A percentile compares a stretch with the other conserved stretches of the same genome.
These are phyloP conservation scores for Medicago lupulina DNA, from an alignment of 306 rosid species.

Conservation along the genomic window DNA sequence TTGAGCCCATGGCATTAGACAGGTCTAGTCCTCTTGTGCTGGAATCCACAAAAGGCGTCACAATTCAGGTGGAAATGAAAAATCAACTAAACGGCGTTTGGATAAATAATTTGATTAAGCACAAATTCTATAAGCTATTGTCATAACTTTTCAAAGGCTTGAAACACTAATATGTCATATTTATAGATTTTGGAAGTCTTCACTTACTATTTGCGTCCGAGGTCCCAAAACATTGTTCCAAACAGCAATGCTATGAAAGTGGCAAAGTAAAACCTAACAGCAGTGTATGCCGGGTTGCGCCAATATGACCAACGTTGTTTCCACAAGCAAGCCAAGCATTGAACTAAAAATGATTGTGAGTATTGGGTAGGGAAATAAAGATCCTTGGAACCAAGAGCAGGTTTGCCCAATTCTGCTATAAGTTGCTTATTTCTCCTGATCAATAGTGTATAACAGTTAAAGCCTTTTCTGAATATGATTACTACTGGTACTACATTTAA, in stretches of 20 bases:
- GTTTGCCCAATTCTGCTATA: constrained; percentile 62
- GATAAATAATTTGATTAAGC: no score
- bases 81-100: no score
- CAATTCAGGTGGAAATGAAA: neutral
- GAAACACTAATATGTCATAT: no score
- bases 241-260: constrained; percentile 44
- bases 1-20: constrained; percentile 58
- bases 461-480: neutral
- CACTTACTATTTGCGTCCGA: constrained; percentile 52
- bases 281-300: constrained; percentile 42
- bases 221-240: constrained; percentile 42
- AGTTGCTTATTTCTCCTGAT: constrained; percentile 79
- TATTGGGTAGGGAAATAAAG: constrained; percentile 58
- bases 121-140: neutral
- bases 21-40: constrained; percentile 45
- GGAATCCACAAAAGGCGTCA: constrained; percentile 15
- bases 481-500: no score
- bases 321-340: constrained; percentile 84
- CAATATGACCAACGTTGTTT: constrained; percentile 57
- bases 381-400: constrained; percentile 66
- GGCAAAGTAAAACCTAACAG: constrained; percentile 54
- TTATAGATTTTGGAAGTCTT: neutral
- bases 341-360: constrained; percentile 54
- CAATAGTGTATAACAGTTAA: neutral
- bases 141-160: no score